These are phyloP conservation scores for Vitis hybrid DNA, from an alignment of 177 flowering plant genomes.

Conservation along the genomic window DNA sequence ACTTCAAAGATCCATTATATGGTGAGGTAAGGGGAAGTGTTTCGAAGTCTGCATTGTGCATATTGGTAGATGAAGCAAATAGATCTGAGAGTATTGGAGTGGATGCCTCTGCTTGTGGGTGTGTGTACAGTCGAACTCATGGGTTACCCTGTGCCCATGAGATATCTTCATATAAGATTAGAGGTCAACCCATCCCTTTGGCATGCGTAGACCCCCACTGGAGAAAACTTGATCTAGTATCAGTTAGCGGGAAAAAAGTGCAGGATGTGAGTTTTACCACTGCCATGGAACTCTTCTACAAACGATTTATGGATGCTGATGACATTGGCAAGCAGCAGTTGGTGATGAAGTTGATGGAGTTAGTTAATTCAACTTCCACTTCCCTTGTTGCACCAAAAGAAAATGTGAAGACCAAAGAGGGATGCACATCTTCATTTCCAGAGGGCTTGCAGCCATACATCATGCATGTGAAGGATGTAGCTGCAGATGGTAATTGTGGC, in stretches of 20 bases:
- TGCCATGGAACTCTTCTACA: too few relatives aligned
- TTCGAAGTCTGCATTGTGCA: neutral
- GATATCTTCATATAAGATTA: neutral
- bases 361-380: too few relatives aligned
- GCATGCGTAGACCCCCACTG: neutral
- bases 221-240: neutral
- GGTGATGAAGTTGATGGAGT: too few relatives aligned
- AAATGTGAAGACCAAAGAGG: too few relatives aligned
- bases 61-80: neutral
- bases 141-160: slow-evolving; percentile 10
- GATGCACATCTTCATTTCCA: too few relatives aligned
- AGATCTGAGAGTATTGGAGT: neutral
- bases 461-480: too few relatives aligned
- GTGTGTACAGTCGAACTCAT: neutral
- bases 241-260: neutral
- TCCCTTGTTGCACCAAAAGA: too few relatives aligned
- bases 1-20: neutral
- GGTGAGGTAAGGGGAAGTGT: neutral
- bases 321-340: too few relatives aligned
- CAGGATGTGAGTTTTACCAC: too few relatives aligned
- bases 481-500: too few relatives aligned
- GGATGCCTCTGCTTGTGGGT: neutral
- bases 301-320: too few relatives aligned
- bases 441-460: too few relatives aligned
- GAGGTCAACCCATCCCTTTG: neutral